Conservation (phyloP, 768 basidiomycete species). For the Phanerochaete carnosa region DNA sequence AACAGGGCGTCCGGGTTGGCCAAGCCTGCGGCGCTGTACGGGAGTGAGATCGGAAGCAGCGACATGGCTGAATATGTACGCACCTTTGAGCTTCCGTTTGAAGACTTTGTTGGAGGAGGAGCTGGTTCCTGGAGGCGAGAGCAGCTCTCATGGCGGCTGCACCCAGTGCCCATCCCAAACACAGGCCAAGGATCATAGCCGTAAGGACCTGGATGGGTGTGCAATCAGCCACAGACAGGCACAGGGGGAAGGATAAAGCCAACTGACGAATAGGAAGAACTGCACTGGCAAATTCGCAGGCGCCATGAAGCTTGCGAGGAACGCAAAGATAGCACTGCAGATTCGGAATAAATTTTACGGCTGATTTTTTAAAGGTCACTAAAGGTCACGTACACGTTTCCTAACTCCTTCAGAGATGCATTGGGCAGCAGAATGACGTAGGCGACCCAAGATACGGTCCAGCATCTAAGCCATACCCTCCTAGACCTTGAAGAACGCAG, state of each 20-base stretch:
- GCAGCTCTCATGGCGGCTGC: constrained; percentile 51
- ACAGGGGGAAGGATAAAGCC: no score
- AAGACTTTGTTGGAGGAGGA: constrained; percentile 25
- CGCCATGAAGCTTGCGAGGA: constrained; percentile 39
- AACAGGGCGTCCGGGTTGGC: constrained; percentile 37
- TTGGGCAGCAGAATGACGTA: constrained; percentile 40
- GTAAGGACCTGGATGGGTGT: constrained; percentile 28
- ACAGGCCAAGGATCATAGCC: constrained; percentile 44
- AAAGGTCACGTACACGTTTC: constrained; percentile 38
- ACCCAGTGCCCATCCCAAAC: constrained; percentile 54
- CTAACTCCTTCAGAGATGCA: constrained; percentile 32
- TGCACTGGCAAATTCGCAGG: constrained; percentile 48
- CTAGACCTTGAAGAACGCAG: constrained; percentile 32
- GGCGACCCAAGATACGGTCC: constrained; percentile 34
- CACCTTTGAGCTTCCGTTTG: constrained; percentile 32
- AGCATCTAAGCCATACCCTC: constrained; percentile 39
- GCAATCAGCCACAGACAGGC: neutral
- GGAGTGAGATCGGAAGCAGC: neutral
- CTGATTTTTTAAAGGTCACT: no score
- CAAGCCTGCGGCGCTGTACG: constrained; percentile 29
- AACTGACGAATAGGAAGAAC: no score
- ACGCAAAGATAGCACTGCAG: constrained; percentile 44
- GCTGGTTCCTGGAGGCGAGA: constrained; percentile 34
- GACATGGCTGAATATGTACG: neutral
- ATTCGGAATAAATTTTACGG: no score